A percentile compares a stretch with the other conserved stretches of the same genome.
Evolutionary conservation across 176 grass and related monocot genomes (phyloP).

Genomic region (Musa itinerans): DNA sequence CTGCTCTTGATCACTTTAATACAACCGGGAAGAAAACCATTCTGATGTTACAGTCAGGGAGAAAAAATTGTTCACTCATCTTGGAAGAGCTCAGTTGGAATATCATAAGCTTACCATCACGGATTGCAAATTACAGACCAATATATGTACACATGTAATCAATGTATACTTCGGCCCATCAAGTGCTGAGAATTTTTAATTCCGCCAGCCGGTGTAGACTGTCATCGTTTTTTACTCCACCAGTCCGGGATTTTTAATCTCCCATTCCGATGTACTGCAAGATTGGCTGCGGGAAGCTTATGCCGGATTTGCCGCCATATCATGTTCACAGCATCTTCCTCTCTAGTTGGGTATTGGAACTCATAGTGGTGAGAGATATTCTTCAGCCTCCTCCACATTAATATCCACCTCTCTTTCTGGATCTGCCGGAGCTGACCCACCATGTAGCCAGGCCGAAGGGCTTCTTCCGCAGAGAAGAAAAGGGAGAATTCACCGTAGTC

Average conservation of each 20-base stretch:
- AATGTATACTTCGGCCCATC: neutral
- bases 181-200: neutral
- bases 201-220: neutral
- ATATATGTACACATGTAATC: neutral
- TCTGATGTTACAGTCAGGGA: neutral
- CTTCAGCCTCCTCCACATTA: slow-evolving; percentile 72
- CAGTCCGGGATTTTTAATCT: slow-evolving; percentile 78
- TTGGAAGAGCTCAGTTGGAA: neutral
- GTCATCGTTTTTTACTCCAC: slow-evolving; percentile 44
- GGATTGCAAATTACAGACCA: neutral
- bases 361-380: slow-evolving; percentile 63
- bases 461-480: slow-evolving; percentile 87
- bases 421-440: slow-evolving; percentile 56
- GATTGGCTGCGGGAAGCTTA: slow-evolving; percentile 66
- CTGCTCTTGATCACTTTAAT: neutral
- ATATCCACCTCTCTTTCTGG: slow-evolving; percentile 55
- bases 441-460: slow-evolving; percentile 55
- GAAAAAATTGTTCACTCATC: neutral
- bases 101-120: neutral
- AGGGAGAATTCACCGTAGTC: slow-evolving; percentile 79
- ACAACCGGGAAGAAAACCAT: neutral
- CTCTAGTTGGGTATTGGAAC: slow-evolving; percentile 55
- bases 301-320: slow-evolving; percentile 68
- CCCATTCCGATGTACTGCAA: slow-evolving; percentile 62
- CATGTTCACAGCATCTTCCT: slow-evolving; percentile 72